A percentile compares a stretch with the other conserved stretches of the same genome.
These are phyloP conservation scores for Candida chilensis DNA, from an alignment of 805 yeast genomes.

Conservation along the genomic window DNA sequence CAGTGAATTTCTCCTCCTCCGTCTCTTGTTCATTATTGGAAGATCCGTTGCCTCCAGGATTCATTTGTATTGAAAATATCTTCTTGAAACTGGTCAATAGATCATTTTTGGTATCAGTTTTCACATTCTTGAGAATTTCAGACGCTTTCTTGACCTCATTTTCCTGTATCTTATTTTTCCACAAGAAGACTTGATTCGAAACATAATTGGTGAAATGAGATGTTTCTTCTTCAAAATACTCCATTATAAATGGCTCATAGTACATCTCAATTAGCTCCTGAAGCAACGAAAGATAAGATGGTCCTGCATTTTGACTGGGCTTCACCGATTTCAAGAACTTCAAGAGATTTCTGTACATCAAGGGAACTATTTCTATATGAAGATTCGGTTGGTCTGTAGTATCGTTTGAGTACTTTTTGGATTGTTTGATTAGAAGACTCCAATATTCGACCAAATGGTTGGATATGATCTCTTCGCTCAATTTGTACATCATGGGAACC, in stretches of 20 bases:
- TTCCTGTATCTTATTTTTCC: slow-evolving; percentile 25
- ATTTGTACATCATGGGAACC: slow-evolving; percentile 35
- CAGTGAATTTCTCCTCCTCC: slow-evolving; percentile 32
- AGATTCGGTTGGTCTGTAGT: slow-evolving; percentile 2
- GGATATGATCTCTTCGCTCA: slow-evolving; percentile 29
- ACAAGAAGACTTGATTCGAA: slow-evolving; percentile 14
- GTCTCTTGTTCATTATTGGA: slow-evolving; percentile 3
- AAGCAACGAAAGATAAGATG: slow-evolving; percentile 17
- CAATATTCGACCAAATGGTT: slow-evolving; percentile 12
- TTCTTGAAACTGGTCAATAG: slow-evolving; percentile 42
- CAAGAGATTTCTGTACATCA: slow-evolving; percentile 8
- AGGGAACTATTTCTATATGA: slow-evolving; percentile 29
- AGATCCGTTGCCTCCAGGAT: slow-evolving; percentile 3
- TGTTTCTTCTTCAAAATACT: slow-evolving; percentile 28
- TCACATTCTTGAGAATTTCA: slow-evolving; percentile 38
- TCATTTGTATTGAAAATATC: slow-evolving; percentile 21
- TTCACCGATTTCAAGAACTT: slow-evolving; percentile 8
- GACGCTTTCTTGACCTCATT: slow-evolving; percentile 40
- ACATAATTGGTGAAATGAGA: slow-evolving; percentile 14
- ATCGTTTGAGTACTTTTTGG: slow-evolving; percentile 18
- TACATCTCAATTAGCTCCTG: slow-evolving; percentile 29
- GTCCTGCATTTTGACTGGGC: slow-evolving; percentile 26
- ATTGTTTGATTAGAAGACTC: slow-evolving; percentile 5
- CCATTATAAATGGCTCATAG: slow-evolving; percentile 28
- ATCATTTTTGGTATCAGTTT: slow-evolving; percentile 37